Evolutionary conservation across 495 filamentous ascomycete species (phyloP), one percentile per base, ranked within the genome.

Genomic region (Talaromyces nanjingensis): DNA sequence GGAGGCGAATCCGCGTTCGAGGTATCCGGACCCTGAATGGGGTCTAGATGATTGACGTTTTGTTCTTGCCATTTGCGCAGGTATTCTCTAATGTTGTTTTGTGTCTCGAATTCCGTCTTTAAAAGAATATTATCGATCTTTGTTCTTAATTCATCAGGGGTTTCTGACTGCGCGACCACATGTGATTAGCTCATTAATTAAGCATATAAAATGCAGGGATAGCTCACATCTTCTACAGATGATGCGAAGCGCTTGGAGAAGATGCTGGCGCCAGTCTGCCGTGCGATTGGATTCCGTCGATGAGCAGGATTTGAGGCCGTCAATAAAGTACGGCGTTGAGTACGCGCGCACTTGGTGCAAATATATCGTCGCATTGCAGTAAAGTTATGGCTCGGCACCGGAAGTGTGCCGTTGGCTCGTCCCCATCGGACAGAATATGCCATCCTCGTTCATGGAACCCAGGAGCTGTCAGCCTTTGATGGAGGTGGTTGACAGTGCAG

Each of bases 11-110:
- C 6, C 29, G 62, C 4, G 25, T 67, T 69, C 0, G 65, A 64
- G 9, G 67, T 65, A n/a, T 61, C 66, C 1, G 70, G 66, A 22
- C 69, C 70, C 7, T 65, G 71, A 6, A 81, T 65, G 0, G 78
- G 77, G 42, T 81, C 78, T 31, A 78, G 22, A 6, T 49, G 22
- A 31, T 74, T 74, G 1, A 71, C 62, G 54, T 73, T 72, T 9
- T 57, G 65, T 3, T 69, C 65, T 55, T 83, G 77, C 87, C 87
- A 89, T 76, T 74, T 71, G 37, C 74, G 73, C 20, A 89, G 72
- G 53, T 79, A 79, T 37, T 80, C 66, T 63, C 85, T 77, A 58
- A 87, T 83, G 56, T 79, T 67, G 52, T 68, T 69, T 49, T 74
- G 71, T 18, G 67, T 65, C 45, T 76, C 76, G 31, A 79, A 71